A percentile compares a stretch with the other conserved stretches of the same genome.
phyloP scores from a whole-genome alignment of 208 protist species.

The Trypanosoma lewisi region DNA sequence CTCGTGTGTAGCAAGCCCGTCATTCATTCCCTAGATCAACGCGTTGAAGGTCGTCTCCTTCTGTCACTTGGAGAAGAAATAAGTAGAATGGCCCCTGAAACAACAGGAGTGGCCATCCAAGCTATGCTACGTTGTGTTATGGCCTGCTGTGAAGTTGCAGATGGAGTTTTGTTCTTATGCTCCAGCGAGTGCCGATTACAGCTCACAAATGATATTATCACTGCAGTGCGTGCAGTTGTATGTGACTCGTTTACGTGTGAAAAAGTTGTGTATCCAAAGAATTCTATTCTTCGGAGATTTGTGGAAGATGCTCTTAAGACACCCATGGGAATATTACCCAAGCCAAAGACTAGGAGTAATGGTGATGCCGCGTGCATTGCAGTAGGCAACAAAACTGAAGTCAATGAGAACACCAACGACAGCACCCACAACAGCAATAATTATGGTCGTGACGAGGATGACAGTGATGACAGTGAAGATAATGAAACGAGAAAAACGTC shows the following conservation, averaged over 20 bases:
- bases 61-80: conserved; percentile 31
- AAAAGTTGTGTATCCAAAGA: conserved; percentile 17
- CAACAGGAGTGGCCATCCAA: conserved; percentile 40
- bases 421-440: neutral
- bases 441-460: neutral
- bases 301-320: conserved; percentile 10
- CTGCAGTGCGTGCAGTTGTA: conserved; percentile 34
- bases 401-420: no score
- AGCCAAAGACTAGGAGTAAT: neutral
- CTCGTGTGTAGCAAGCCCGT: conserved; percentile 46
- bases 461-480: neutral
- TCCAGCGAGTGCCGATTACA: conserved; percentile 39
- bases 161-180: conserved; percentile 71
- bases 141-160: conserved; percentile 39
- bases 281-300: conserved; percentile 19
- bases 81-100: conserved; percentile 4
- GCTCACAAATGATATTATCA: conserved; percentile 47
- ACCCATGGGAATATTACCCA: neutral
- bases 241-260: conserved; percentile 20
- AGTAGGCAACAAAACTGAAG: neutral
- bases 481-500: neutral
- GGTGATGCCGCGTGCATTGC: neutral
- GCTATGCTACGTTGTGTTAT: conserved; percentile 53
- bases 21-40: conserved; percentile 19
- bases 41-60: conserved; percentile 31